Percentiles rank a stretch among this genome's conserved stretches.
phyloP scores from a whole-genome alignment of 2,329 filamentous ascomycete genomes.

The Aspergillus fumigatiaffinis region DNA sequence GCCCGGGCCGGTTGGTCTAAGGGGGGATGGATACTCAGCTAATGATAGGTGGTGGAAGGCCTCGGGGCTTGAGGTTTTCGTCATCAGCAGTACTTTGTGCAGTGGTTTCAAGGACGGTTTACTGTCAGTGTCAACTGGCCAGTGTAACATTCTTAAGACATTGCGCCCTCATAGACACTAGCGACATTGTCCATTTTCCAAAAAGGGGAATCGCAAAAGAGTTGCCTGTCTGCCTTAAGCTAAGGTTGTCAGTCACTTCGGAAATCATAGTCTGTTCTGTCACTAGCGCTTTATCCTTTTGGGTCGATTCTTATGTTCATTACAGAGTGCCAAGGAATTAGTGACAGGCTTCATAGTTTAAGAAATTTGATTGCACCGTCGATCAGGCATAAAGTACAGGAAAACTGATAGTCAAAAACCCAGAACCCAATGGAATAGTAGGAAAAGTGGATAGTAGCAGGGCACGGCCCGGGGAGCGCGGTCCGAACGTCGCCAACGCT shows the following conservation, averaged over 20 bases:
- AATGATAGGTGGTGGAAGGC: too few relatives aligned
- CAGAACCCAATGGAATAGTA: background rate
- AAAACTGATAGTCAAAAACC: background rate
- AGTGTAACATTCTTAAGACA: background rate
- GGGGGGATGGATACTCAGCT: too few relatives aligned
- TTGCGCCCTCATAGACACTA: background rate
- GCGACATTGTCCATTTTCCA: background rate
- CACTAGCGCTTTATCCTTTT: background rate
- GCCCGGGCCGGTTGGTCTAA: background rate
- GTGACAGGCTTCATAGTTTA: background rate
- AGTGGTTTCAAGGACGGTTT: background rate
- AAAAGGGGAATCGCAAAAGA: background rate
- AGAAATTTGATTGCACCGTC: too few relatives aligned
- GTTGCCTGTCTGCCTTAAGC: background rate
- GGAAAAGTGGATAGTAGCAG: conserved; percentile 2
- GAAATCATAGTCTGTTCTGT: background rate
- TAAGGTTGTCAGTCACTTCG: background rate
- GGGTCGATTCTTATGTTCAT: background rate
- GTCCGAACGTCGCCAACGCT: conserved; percentile 17
- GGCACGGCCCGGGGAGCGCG: conserved; percentile 15
- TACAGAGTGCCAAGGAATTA: background rate
- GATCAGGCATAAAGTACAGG: background rate
- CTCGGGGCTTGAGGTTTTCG: background rate
- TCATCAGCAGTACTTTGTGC: background rate
- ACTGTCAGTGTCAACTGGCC: background rate